phyloP scores from a whole-genome alignment of 305 asterid genomes.

The Euphrasia arctica region DNA sequence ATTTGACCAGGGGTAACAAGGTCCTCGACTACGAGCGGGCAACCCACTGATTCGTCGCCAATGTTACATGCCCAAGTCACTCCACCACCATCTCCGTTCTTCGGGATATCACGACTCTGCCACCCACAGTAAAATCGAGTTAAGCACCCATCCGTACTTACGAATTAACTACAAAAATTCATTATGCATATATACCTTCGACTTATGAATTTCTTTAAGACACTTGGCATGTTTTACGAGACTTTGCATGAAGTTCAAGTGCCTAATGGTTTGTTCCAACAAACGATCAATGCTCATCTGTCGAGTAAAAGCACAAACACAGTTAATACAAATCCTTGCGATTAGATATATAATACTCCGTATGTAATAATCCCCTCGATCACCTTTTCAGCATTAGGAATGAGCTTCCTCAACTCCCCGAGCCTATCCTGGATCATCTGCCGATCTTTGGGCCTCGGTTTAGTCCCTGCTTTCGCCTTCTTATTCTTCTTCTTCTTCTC shows the following conservation, averaged over 20 bases:
- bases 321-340: too few relatives aligned
- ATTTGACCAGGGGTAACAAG: slow-evolving; percentile 69
- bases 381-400: slow-evolving; percentile 86
- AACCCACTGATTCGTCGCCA: slow-evolving; percentile 56
- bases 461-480: slow-evolving; percentile 74
- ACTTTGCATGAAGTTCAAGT: slow-evolving; percentile 77
- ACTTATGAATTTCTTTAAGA: slow-evolving; percentile 34
- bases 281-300: slow-evolving; percentile 97
- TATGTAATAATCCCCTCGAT: not conserved
- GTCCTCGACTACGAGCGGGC: slow-evolving; percentile 85
- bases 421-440: slow-evolving; percentile 80
- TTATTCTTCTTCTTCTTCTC: slow-evolving; percentile 37
- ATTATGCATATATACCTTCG: slow-evolving; percentile 40
- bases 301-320: not conserved
- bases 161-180: not conserved
- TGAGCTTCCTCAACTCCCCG: slow-evolving; percentile 69
- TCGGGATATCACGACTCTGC: slow-evolving; percentile 35
- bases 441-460: slow-evolving; percentile 85
- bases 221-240: slow-evolving; percentile 56
- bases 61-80: slow-evolving; percentile 94
- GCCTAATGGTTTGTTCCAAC: slow-evolving; percentile 70
- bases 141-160: not conserved
- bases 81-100: slow-evolving; percentile 34
- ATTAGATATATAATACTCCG: too few relatives aligned
- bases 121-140: slow-evolving; percentile 10